A percentile compares a stretch with the other conserved stretches of the same genome.
These are phyloP conservation scores for Hypomyces rosellus DNA, from an alignment of 2,329 filamentous ascomycete species.

Conservation along the genomic window DNA sequence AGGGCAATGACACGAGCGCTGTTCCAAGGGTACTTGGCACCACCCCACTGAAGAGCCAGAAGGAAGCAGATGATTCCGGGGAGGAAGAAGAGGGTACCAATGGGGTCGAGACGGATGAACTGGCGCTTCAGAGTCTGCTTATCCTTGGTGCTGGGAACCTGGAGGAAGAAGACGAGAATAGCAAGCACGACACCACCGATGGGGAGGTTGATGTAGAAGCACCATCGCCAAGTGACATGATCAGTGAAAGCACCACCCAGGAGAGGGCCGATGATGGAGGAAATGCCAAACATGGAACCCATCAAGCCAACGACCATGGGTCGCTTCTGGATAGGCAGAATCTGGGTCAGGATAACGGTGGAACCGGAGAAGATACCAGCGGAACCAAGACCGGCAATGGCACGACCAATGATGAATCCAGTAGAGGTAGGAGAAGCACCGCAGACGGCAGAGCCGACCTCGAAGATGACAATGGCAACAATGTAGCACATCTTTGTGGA, in stretches of 20 bases:
- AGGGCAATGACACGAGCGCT: conserved; percentile 28
- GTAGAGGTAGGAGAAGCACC: conserved; percentile 22
- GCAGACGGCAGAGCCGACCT: conserved; percentile 20
- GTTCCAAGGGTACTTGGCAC: conserved; percentile 20
- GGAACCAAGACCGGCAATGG: conserved; percentile 30
- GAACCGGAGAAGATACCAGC: conserved; percentile 30
- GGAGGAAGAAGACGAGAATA: not conserved
- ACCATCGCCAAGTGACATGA: conserved; percentile 27
- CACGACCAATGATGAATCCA: conserved; percentile 32
- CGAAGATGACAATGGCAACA: conserved; percentile 17
- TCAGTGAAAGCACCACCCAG: conserved; percentile 23
- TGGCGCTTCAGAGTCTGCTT: not conserved
- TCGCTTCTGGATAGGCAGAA: not conserved
- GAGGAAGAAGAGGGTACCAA: conserved; percentile 17
- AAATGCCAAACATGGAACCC: conserved; percentile 32
- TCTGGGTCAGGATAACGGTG: conserved; percentile 1
- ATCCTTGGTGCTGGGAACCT: not conserved
- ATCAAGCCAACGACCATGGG: conserved; percentile 7
- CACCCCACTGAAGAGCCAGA: conserved; percentile 40
- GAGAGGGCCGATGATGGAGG: conserved; percentile 22
- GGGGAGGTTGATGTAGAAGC: conserved; percentile 12
- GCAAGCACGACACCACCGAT: not conserved
- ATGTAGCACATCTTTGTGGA: conserved; percentile 22
- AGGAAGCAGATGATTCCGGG: conserved; percentile 35
- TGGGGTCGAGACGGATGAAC: conserved; percentile 5